phyloP scores from a whole-genome alignment of 208 protist species.

The Porcisia hertigi region DNA sequence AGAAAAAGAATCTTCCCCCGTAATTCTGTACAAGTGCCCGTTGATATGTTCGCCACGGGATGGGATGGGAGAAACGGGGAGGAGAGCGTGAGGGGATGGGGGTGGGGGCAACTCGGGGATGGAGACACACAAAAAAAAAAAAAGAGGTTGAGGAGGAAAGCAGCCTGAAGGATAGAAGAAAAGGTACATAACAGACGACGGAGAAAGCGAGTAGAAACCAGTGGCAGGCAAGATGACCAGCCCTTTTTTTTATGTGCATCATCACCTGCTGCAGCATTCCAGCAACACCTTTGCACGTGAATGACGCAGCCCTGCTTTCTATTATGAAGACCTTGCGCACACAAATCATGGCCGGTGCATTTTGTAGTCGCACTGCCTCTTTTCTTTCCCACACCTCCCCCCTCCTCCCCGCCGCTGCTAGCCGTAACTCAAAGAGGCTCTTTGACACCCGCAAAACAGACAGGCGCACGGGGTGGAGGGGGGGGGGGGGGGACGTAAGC shows the following conservation, averaged over 20 bases:
- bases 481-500: too few relatives aligned
- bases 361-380: neutral
- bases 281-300: neutral
- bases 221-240: neutral
- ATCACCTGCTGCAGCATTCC: neutral
- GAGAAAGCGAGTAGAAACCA: neutral
- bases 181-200: neutral
- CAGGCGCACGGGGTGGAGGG: too few relatives aligned
- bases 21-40: neutral
- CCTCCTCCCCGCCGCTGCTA: neutral
- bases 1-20: neutral
- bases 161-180: too few relatives aligned
- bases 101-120: too few relatives aligned
- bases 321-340: too few relatives aligned
- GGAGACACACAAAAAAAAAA: too few relatives aligned
- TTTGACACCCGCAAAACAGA: too few relatives aligned
- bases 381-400: neutral
- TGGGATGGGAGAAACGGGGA: neutral
- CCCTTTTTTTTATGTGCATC: neutral
- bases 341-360: neutral
- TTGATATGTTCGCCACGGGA: neutral
- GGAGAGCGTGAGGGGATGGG: neutral
- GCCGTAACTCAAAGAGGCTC: too few relatives aligned
- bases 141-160: too few relatives aligned
- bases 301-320: neutral